phyloP scores from a whole-genome alignment of 305 asterid genomes.

The Fraxinus sp. region DNA sequence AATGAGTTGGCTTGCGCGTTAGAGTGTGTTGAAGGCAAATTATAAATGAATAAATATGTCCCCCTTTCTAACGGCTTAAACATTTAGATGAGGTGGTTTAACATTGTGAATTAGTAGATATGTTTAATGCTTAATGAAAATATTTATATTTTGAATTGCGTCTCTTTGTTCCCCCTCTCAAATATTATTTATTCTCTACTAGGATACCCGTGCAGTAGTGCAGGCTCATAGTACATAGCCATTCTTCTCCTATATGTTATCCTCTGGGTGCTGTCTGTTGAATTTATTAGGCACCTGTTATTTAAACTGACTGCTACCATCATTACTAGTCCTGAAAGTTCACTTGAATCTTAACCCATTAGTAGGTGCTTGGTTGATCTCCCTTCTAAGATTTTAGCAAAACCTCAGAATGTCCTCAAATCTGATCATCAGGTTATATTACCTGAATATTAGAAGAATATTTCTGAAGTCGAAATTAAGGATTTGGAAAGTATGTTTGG shows the following conservation, averaged over 20 bases:
- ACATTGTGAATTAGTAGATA: neutral
- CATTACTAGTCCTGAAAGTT: neutral
- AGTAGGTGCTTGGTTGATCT: neutral
- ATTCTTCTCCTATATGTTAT: neutral
- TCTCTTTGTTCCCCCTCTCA: neutral
- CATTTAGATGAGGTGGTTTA: neutral
- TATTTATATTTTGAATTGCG: neutral
- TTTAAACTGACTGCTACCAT: neutral
- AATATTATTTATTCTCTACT: neutral
- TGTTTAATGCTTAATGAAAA: neutral
- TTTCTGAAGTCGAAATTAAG: neutral
- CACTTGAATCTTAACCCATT: neutral
- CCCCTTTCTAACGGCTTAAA: neutral
- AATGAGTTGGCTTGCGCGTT: neutral
- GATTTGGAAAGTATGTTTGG: neutral
- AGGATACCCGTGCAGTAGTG: neutral
- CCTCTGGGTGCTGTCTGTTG: neutral
- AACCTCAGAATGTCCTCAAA: neutral
- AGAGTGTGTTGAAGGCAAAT: neutral
- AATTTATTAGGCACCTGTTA: neutral
- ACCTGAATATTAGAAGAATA: neutral
- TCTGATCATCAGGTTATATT: neutral
- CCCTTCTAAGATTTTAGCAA: neutral
- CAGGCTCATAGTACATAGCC: neutral
- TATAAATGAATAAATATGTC: too few species aligned